Evolutionary conservation across 768 basidiomycete genomes (phyloP).

Genomic region (Lactarius psammicola): DNA sequence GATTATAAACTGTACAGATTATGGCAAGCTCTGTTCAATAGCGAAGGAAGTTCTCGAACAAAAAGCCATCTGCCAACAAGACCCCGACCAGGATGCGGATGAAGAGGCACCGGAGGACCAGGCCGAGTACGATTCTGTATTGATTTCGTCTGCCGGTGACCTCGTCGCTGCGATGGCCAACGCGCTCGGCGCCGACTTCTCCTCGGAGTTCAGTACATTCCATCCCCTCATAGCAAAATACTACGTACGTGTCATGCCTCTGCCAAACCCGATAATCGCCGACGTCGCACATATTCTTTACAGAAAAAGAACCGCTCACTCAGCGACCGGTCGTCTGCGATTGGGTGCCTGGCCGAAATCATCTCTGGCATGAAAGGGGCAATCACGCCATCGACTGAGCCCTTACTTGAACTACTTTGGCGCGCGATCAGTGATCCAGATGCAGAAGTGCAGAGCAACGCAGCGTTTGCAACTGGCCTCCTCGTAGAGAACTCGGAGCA

Average conservation of each 20-base stretch:
- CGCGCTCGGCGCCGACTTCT: constrained; percentile 82
- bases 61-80: constrained; percentile 95
- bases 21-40: constrained; percentile 76
- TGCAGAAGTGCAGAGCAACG: constrained; percentile 93
- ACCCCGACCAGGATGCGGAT: constrained; percentile 87
- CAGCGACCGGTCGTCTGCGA: constrained; percentile 89
- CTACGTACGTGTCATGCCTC: constrained; percentile 58
- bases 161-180: constrained; percentile 87
- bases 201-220: constrained; percentile 79
- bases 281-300: neutral
- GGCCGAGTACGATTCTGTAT: constrained; percentile 94
- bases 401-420: constrained; percentile 81
- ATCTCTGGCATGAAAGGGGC: constrained; percentile 87
- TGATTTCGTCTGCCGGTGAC: constrained; percentile 92
- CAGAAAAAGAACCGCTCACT: constrained; percentile 84
- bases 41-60: constrained; percentile 86
- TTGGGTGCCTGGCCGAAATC: constrained; percentile 93
- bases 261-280: neutral
- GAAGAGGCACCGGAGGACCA: constrained; percentile 85
- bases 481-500: constrained; percentile 82
- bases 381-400: constrained; percentile 80
- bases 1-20: constrained; percentile 42
- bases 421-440: constrained; percentile 80
- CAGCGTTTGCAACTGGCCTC: constrained; percentile 90
- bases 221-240: constrained; percentile 87